phyloP scores from a whole-genome alignment of 2,329 filamentous ascomycete genomes.

The Sarocladium brachiariae region DNA sequence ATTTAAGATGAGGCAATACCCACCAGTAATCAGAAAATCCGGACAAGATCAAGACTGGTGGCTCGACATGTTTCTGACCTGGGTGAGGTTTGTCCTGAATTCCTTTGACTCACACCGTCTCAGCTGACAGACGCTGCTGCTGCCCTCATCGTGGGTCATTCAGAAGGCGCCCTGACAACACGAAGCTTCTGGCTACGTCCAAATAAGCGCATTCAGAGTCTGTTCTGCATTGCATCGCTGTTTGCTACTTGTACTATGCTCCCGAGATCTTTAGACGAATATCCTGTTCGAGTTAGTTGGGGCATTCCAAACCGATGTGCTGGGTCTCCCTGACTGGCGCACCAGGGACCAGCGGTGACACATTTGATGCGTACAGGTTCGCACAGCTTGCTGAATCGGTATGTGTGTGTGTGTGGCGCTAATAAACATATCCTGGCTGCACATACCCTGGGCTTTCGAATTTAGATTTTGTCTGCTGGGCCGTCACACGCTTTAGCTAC shows the following conservation, averaged over 20 bases:
- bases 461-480: neutral
- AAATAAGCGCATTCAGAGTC: no score
- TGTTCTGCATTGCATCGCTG: neutral
- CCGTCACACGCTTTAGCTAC: neutral
- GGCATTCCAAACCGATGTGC: neutral
- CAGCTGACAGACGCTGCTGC: no score
- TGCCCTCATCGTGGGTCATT: neutral
- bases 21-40: neutral
- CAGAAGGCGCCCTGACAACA: neutral
- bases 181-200: neutral
- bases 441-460: no score
- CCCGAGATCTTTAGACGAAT: slow-evolving; percentile 1
- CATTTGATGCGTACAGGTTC: neutral
- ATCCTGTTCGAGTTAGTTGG: neutral
- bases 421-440: neutral
- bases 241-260: neutral
- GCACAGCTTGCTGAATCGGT: slow-evolving; percentile 9
- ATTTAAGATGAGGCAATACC: no score
- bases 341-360: neutral
- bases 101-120: neutral
- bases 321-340: neutral
- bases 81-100: neutral
- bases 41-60: no score
- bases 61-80: neutral
- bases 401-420: neutral